These are phyloP conservation scores for Peribolospora kevripleyi DNA, from an alignment of 768 basidiomycete genomes.

Conservation along the genomic window DNA sequence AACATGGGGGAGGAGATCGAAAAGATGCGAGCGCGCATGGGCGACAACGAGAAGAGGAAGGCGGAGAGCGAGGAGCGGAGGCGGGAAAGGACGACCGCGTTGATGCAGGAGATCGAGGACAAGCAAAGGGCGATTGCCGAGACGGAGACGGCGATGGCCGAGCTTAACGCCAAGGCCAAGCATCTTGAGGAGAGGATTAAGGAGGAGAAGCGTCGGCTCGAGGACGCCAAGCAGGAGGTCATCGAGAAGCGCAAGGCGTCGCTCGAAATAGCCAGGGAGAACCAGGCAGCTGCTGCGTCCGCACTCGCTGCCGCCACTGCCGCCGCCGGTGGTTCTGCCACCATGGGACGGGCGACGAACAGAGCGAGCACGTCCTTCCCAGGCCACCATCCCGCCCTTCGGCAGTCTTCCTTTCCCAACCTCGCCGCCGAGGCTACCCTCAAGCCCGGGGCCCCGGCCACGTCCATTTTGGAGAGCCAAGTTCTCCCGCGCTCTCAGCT, in stretches of 20 bases:
- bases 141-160: slow-evolving; percentile 29
- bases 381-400: slow-evolving; percentile 10
- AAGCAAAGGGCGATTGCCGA: slow-evolving; percentile 33
- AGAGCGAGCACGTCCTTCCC: slow-evolving; percentile 11
- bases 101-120: slow-evolving; percentile 30
- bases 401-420: no score
- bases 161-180: slow-evolving; percentile 27
- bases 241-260: slow-evolving; percentile 39
- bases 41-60: slow-evolving; percentile 12
- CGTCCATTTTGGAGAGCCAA: no score
- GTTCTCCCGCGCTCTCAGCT: no score
- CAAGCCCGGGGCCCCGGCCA: no score
- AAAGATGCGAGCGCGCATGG: slow-evolving; percentile 24
- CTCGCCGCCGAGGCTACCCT: no score
- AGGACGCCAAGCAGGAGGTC: slow-evolving; percentile 50
- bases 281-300: slow-evolving; percentile 6
- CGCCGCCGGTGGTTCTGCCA: no score
- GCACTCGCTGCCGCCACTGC: slow-evolving; percentile 7
- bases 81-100: slow-evolving; percentile 37
- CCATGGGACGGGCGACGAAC: no score
- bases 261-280: slow-evolving; percentile 23
- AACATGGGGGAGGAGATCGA: slow-evolving; percentile 17
- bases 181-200: slow-evolving; percentile 20
- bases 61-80: slow-evolving; percentile 18
- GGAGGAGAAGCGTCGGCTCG: slow-evolving; percentile 37